phyloP scores from a whole-genome alignment of 371 early-diverging fungal genomes.

The Syncephalastrum monosporum region DNA sequence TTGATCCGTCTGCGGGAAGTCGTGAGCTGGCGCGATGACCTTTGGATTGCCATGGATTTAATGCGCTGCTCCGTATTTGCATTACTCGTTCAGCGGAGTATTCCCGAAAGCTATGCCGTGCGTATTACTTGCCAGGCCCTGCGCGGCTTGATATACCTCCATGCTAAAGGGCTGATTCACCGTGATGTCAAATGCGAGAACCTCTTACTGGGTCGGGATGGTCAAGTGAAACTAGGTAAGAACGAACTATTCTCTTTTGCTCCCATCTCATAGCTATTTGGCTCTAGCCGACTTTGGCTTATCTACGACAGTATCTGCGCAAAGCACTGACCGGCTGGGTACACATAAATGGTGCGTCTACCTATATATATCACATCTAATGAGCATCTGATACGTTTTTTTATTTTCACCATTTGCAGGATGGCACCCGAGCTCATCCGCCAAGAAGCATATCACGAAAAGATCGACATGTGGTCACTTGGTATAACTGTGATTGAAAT shows the following conservation, averaged over 20 bases:
- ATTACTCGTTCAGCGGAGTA: constrained; percentile 45
- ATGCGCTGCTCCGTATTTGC: constrained; percentile 52
- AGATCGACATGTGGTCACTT: constrained; percentile 97
- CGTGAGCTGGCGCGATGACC: constrained; percentile 37
- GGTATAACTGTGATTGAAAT: constrained; percentile 79
- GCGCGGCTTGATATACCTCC: constrained; percentile 88
- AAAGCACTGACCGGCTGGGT: constrained; percentile 87
- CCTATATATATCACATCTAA: neutral
- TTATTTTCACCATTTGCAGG: constrained; percentile 32
- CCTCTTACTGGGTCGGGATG: constrained; percentile 87
- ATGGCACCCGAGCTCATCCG: constrained; percentile 95
- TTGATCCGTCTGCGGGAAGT: constrained; percentile 43
- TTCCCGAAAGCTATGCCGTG: constrained; percentile 43
- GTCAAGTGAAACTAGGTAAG: constrained; percentile 95
- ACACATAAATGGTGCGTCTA: constrained; percentile 80
- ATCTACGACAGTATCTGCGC: constrained; percentile 28
- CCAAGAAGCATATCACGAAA: constrained; percentile 79
- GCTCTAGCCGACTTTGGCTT: constrained; percentile 38
- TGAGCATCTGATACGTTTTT: neutral
- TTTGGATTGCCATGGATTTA: constrained; percentile 52
- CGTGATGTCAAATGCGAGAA: constrained; percentile 97
- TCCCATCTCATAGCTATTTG: neutral
- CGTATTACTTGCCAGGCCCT: constrained; percentile 38
- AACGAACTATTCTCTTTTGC: constrained; percentile 36
- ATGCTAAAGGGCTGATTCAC: constrained; percentile 93